phyloP scores from a whole-genome alignment of 2,329 filamentous ascomycete genomes.

The Corniculantispora saksenae region DNA sequence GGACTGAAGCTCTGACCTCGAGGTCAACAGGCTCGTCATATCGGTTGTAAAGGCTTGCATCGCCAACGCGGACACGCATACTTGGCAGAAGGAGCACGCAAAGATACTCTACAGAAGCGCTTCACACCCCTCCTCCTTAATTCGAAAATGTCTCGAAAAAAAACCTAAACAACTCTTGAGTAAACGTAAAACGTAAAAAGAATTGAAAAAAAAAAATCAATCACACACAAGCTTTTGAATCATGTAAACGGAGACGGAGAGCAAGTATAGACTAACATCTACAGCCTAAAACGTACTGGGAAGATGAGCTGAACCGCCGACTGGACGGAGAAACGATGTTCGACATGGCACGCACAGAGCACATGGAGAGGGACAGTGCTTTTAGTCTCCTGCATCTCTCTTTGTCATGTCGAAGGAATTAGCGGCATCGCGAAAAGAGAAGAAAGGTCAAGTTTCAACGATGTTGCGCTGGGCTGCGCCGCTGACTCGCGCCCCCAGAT shows the following conservation, averaged over 20 bases:
- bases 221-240: not conserved
- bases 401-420: not conserved
- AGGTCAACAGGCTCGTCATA: not conserved
- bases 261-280: not conserved
- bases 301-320: slow-evolving; percentile 4
- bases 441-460: not conserved
- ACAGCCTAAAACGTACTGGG: not conserved
- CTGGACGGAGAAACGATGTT: not conserved
- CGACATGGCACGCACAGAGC: slow-evolving; percentile 3
- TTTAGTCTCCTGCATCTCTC: not conserved
- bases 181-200: not conserved
- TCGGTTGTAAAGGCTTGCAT: not conserved
- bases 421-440: not conserved
- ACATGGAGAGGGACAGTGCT: slow-evolving; percentile 12
- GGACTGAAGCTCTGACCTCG: not conserved
- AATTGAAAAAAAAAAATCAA: not conserved
- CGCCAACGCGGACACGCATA: not conserved
- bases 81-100: not conserved
- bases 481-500: slow-evolving; percentile 15
- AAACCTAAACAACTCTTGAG: not conserved
- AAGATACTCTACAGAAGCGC: not conserved
- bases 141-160: not conserved
- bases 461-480: not conserved
- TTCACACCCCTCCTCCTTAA: not conserved
- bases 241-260: not conserved